Percentiles rank a stretch among this genome's conserved stretches.
Conservation (phyloP, 2,329 filamentous ascomycete species). For the Amauroascus niger region DNA sequence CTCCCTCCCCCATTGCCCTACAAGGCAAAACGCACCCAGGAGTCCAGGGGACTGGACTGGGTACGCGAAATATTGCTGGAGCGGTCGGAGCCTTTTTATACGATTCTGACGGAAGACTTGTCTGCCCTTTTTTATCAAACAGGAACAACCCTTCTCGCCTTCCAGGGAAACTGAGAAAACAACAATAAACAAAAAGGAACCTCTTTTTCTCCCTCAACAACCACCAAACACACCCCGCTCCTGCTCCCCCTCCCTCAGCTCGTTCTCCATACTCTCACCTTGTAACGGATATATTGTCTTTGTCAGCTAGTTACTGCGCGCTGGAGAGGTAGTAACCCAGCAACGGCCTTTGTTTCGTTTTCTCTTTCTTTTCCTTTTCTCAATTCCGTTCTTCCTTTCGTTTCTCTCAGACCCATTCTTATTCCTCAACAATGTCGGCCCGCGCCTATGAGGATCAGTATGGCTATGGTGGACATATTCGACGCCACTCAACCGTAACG, state of each 20-base stretch:
- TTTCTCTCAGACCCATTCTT: not conserved
- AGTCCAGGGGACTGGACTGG: too few relatives aligned
- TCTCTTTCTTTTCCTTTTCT: not conserved
- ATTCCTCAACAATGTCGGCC: slow-evolving; percentile 12
- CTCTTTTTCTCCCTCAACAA: too few relatives aligned
- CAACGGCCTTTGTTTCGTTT: slow-evolving; percentile 18
- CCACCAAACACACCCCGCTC: too few relatives aligned
- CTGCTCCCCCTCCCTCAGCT: too few relatives aligned
- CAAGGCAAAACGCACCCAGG: slow-evolving; percentile 7
- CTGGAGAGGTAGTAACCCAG: not conserved
- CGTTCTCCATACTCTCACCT: too few relatives aligned
- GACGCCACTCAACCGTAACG: slow-evolving; percentile 46
- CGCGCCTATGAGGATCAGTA: slow-evolving; percentile 16
- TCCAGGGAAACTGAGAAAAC: too few relatives aligned
- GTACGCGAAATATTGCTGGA: too few relatives aligned
- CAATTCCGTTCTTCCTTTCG: slow-evolving; percentile 8
- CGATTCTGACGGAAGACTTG: too few relatives aligned
- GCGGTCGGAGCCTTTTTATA: too few relatives aligned
- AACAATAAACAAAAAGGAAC: too few relatives aligned
- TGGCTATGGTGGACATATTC: slow-evolving; percentile 43
- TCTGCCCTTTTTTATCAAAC: too few relatives aligned
- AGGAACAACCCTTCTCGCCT: too few relatives aligned
- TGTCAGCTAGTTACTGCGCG: slow-evolving; percentile 1
- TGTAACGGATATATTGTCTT: not conserved
- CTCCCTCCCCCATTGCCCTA: not conserved